These are phyloP conservation scores for Sphaerulina musiva DNA, from an alignment of 2,329 filamentous ascomycete species.

Conservation along the genomic window DNA sequence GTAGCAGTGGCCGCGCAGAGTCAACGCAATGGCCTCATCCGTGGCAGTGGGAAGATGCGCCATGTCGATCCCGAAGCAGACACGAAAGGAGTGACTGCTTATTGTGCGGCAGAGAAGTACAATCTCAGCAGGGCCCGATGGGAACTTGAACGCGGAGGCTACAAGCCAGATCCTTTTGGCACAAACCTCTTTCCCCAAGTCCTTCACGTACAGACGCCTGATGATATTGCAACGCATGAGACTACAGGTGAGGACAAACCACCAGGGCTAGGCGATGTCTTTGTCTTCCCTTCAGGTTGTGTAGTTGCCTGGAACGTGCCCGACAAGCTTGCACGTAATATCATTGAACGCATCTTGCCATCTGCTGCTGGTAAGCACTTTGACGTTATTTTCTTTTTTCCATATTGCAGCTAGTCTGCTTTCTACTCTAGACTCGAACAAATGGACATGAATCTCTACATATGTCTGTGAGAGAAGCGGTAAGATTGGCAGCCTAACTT, in stretches of 20 bases:
- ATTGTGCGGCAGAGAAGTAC: constrained; percentile 63
- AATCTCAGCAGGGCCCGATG: constrained; percentile 53
- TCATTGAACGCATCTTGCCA: constrained; percentile 66
- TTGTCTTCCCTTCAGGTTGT: constrained; percentile 91
- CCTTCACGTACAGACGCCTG: constrained; percentile 50
- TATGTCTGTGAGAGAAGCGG: background rate
- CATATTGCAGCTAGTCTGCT: too few species aligned
- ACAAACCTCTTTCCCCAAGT: constrained; percentile 61
- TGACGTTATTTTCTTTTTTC: background rate
- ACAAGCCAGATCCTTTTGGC: constrained; percentile 55
- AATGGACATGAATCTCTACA: background rate
- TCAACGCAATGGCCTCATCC: constrained; percentile 47
- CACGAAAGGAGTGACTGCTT: constrained; percentile 54
- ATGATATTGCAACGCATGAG: constrained; percentile 35
- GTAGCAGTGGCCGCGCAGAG: constrained; percentile 80
- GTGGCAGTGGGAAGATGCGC: constrained; percentile 39
- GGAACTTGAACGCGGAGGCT: constrained; percentile 53
- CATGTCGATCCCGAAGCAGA: constrained; percentile 44
- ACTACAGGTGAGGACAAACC: constrained; percentile 40
- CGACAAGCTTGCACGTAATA: constrained; percentile 61
- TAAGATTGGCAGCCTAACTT: constrained; percentile 2
- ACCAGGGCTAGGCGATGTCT: constrained; percentile 63
- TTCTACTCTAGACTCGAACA: background rate
- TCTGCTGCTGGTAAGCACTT: constrained; percentile 57
- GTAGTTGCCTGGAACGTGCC: constrained; percentile 88